Evolutionary conservation across 1,139 yeast genomes (phyloP).

Genomic region (Candida mesenterica): DNA sequence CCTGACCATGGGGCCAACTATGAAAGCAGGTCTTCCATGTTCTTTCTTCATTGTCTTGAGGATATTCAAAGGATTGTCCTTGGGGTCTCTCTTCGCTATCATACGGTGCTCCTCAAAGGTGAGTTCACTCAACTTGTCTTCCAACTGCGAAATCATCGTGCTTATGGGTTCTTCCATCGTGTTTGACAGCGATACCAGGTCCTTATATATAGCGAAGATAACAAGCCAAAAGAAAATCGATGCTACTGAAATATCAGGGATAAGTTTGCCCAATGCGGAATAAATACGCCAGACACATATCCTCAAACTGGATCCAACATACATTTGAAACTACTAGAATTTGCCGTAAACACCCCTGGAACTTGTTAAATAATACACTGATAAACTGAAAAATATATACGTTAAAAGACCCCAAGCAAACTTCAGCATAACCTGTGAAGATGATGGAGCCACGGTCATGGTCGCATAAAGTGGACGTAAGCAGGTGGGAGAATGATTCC

Average conservation of each 20-base stretch:
- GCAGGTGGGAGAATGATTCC: too few species aligned
- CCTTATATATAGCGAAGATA: too few species aligned
- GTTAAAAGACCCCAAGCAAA: constrained; percentile 3
- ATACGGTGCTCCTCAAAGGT: not conserved
- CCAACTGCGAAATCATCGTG: constrained; percentile 3
- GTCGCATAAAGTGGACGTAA: too few species aligned
- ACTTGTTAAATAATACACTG: constrained; percentile 11
- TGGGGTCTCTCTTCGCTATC: constrained; percentile 32
- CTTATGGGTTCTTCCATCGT: not conserved
- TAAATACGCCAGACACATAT: too few species aligned
- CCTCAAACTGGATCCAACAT: not conserved
- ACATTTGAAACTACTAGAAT: not conserved
- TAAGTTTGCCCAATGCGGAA: too few species aligned
- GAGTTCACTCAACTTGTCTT: constrained; percentile 1
- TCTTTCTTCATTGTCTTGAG: constrained; percentile 33
- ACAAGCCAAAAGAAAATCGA: too few species aligned
- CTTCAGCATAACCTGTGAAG: too few species aligned
- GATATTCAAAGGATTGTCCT: constrained; percentile 55
- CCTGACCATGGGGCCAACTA: constrained; percentile 97
- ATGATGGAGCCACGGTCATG: too few species aligned
- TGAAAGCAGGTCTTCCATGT: constrained; percentile 60
- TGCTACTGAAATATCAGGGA: too few species aligned
- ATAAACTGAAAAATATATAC: constrained; percentile 5
- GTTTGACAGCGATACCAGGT: too few species aligned
- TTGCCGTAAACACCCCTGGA: not conserved